Percentiles rank a stretch among this genome's conserved stretches.
Conservation (phyloP, 2,329 filamentous ascomycete species). For the Cytospora schulzeri region DNA sequence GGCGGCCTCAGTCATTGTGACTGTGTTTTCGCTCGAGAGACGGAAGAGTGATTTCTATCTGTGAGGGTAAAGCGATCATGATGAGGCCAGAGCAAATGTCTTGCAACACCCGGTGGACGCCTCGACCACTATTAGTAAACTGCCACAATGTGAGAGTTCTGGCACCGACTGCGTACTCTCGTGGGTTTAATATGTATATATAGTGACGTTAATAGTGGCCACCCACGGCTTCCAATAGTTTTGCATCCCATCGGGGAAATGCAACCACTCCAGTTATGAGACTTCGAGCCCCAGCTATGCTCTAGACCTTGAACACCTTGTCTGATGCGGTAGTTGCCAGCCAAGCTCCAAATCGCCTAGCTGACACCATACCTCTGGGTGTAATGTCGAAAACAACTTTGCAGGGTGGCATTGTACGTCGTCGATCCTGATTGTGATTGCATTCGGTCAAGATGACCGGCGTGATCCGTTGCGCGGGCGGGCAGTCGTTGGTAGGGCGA, state of each 20-base stretch:
- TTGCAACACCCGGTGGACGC: not conserved
- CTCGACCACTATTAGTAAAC: not conserved
- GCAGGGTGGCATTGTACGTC: conserved; percentile 47
- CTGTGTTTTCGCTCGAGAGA: not conserved
- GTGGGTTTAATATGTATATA: conserved; percentile 3
- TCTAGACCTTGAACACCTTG: conserved; percentile 47
- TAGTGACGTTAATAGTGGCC: conserved; percentile 40
- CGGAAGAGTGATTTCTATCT: not conserved
- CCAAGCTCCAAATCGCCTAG: conserved; percentile 54
- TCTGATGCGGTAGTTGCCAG: conserved; percentile 50
- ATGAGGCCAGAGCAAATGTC: not conserved
- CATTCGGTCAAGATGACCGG: conserved; percentile 53
- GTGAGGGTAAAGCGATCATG: not conserved
- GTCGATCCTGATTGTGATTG: conserved; percentile 46
- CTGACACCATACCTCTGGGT: conserved; percentile 47
- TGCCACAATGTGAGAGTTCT: not conserved
- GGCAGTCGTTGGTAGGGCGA: conserved; percentile 44
- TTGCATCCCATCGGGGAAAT: conserved; percentile 47
- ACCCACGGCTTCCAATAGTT: conserved; percentile 55
- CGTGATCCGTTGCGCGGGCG: conserved; percentile 43
- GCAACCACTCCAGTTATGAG: conserved; percentile 50
- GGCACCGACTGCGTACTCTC: not conserved
- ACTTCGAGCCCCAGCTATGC: conserved; percentile 53
- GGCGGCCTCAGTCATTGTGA: not conserved
- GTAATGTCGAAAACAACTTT: conserved; percentile 48